Percentiles rank a stretch among this genome's conserved stretches.
Conservation (phyloP, 2,329 filamentous ascomycete species). For the Pseudogymnoascus sp. region DNA sequence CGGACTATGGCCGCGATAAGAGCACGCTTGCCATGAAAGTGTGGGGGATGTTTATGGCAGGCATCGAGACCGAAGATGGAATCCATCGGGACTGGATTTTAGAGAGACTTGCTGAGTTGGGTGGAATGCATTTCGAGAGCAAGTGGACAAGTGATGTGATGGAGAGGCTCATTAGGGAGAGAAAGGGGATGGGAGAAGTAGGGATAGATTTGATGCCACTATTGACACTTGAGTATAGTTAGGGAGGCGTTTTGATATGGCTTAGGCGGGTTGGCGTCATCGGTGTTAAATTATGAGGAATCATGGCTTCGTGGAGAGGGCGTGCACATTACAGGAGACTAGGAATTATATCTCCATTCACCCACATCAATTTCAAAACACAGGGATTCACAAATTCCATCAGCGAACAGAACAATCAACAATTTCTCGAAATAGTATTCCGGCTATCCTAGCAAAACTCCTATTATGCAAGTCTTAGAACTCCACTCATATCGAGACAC, state of each 20-base stretch:
- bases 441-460: conserved; percentile 9
- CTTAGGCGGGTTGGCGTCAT: neutral
- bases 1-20: neutral
- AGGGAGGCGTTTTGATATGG: neutral
- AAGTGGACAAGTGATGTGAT: neutral
- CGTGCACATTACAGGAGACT: no score
- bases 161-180: neutral
- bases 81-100: conserved; percentile 32
- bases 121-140: neutral
- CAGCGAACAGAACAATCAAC: neutral
- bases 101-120: conserved; percentile 12
- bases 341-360: no score
- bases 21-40: neutral
- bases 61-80: conserved; percentile 30
- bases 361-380: no score
- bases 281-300: neutral
- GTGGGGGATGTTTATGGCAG: conserved; percentile 33
- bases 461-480: neutral
- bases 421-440: neutral
- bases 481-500: conserved; percentile 5
- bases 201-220: neutral
- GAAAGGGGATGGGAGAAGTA: neutral
- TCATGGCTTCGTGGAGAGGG: neutral
- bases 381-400: no score
- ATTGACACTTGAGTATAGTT: neutral